A percentile compares a stretch with the other conserved stretches of the same genome.
Evolutionary conservation across 164 flowering plant species (phyloP).

Genomic region (Umbellularia californica): DNA sequence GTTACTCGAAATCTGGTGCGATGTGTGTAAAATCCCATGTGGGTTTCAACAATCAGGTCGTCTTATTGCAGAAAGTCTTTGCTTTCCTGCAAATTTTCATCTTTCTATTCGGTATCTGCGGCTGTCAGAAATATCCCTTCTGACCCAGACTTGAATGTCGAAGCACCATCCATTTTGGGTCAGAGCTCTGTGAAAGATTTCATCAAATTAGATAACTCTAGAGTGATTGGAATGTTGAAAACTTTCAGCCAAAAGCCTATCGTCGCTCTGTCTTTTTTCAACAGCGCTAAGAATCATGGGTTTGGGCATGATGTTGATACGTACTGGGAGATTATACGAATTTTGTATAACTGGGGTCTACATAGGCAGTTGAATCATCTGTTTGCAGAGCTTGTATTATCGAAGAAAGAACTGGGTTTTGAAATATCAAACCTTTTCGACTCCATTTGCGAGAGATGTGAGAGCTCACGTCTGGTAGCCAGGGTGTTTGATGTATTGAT

Average conservation of each 20-base stretch:
- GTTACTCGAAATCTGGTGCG: neutral
- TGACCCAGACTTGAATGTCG: neutral
- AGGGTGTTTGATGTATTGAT: slow-evolving; percentile 42
- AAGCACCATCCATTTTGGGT: slow-evolving; percentile 4
- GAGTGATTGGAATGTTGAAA: slow-evolving; percentile 33
- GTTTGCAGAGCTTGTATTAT: slow-evolving; percentile 45
- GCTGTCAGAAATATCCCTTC: slow-evolving; percentile 4
- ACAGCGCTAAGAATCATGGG: slow-evolving; percentile 36
- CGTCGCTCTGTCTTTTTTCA: slow-evolving; percentile 45
- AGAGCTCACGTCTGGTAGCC: slow-evolving; percentile 14
- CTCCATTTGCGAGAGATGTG: slow-evolving; percentile 23
- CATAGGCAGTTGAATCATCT: slow-evolving; percentile 39
- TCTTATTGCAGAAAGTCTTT: slow-evolving; percentile 7
- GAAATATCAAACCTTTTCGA: slow-evolving; percentile 39
- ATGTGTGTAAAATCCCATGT: slow-evolving; percentile 21
- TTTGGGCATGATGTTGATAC: slow-evolving; percentile 38
- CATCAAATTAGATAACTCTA: slow-evolving; percentile 20
- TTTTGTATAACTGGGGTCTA: slow-evolving; percentile 44
- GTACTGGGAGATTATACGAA: slow-evolving; percentile 39
- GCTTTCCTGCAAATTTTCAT: slow-evolving; percentile 7
- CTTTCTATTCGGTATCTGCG: slow-evolving; percentile 8
- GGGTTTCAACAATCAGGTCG: slow-evolving; percentile 16
- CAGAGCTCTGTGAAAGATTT: neutral
- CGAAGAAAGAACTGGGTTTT: slow-evolving; percentile 24
- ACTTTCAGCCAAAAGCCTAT: slow-evolving; percentile 42